Conservation (phyloP, 805 yeast genomes). For the Candida maltosa region DNA sequence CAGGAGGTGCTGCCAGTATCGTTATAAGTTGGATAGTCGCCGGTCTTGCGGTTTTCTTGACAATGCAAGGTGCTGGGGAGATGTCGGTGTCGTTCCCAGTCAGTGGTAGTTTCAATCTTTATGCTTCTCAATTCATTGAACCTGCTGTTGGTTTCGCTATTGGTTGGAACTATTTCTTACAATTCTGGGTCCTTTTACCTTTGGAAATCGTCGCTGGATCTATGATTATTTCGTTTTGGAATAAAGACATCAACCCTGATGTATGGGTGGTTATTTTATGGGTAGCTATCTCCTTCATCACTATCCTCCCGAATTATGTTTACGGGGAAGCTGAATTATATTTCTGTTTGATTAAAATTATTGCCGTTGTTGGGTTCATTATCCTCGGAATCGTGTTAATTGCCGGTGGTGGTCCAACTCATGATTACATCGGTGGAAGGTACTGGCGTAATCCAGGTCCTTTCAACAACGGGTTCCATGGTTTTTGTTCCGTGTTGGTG, state of each 20-base stretch:
- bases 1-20: slow-evolving; percentile 64
- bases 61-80: slow-evolving; percentile 63
- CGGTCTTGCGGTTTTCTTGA: slow-evolving; percentile 54
- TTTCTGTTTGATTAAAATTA: slow-evolving; percentile 44
- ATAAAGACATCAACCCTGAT: slow-evolving; percentile 46
- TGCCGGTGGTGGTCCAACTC: slow-evolving; percentile 53
- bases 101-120: slow-evolving; percentile 64
- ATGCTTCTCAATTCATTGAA: slow-evolving; percentile 57
- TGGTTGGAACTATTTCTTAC: slow-evolving; percentile 30
- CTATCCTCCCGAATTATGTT: slow-evolving; percentile 50
- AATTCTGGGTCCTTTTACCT: slow-evolving; percentile 43
- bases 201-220: slow-evolving; percentile 56
- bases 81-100: slow-evolving; percentile 59
- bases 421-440: slow-evolving; percentile 43
- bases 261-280: slow-evolving; percentile 58
- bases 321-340: slow-evolving; percentile 59
- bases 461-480: slow-evolving; percentile 44
- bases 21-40: slow-evolving; percentile 55
- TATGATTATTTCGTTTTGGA: slow-evolving; percentile 56
- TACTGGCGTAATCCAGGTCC: slow-evolving; percentile 53
- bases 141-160: slow-evolving; percentile 54
- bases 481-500: slow-evolving; percentile 31
- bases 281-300: slow-evolving; percentile 42
- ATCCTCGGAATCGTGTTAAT: slow-evolving; percentile 45
- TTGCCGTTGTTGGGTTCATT: slow-evolving; percentile 47